phyloP scores from a whole-genome alignment of 1,139 yeast species.

The Geotrichum phurueaensis region DNA sequence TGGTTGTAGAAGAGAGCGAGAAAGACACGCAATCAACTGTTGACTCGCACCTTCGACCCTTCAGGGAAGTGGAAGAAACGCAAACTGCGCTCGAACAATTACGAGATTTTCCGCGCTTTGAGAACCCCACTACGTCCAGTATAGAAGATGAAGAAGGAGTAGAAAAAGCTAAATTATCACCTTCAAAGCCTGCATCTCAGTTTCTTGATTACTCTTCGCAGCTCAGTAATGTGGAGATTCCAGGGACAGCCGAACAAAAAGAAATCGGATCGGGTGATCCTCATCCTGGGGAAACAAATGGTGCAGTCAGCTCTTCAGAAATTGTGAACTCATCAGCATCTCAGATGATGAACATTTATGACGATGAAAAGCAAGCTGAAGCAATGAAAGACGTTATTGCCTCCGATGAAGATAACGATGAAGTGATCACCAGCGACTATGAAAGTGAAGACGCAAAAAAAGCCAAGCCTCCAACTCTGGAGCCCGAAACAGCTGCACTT shows the following conservation, averaged over 20 bases:
- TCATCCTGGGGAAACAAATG: background rate
- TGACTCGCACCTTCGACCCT: conserved; percentile 3
- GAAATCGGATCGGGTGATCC: background rate
- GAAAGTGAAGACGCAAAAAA: conserved; percentile 13
- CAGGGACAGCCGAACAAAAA: conserved; percentile 9
- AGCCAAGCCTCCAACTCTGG: background rate
- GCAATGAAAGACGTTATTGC: background rate
- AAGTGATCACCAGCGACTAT: conserved; percentile 20
- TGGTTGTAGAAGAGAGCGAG: background rate
- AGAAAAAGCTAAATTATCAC: background rate
- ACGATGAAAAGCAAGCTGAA: background rate
- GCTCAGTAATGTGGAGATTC: conserved; percentile 3
- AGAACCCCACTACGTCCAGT: background rate
- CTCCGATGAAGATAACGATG: conserved; percentile 10
- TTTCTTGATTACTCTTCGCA: background rate
- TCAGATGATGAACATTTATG: background rate
- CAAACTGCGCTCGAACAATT: background rate
- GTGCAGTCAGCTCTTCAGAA: background rate
- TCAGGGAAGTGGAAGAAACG: conserved; percentile 7
- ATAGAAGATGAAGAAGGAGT: background rate
- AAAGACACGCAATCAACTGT: background rate
- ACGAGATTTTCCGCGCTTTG: background rate
- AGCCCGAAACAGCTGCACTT: too few relatives aligned
- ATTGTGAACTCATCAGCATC: background rate
- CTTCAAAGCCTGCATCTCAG: background rate